Evolutionary conservation across 2,329 filamentous ascomycete genomes (phyloP).

Genomic region (Metarhizium sp.): DNA sequence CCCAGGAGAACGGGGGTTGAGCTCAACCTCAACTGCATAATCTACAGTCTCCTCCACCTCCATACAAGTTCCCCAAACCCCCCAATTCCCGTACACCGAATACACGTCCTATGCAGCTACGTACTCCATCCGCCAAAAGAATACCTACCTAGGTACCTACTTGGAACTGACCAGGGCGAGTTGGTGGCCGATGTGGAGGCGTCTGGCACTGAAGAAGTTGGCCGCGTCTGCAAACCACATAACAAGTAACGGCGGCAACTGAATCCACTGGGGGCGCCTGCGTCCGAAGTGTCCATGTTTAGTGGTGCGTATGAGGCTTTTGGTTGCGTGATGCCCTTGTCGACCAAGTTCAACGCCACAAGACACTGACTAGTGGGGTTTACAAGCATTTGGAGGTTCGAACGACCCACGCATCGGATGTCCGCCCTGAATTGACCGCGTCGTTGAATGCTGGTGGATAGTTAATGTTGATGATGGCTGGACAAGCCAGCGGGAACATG

Average conservation of each 20-base stretch:
- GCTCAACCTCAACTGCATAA: not conserved
- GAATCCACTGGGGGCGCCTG: not conserved
- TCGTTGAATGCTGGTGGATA: not conserved
- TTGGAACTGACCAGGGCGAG: not conserved
- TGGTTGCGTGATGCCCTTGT: conserved; percentile 2
- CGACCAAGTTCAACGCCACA: conserved; percentile 2
- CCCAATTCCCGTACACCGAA: not conserved
- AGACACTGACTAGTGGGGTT: not conserved
- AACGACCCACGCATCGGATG: conserved; percentile 1
- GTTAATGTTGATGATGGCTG: not conserved
- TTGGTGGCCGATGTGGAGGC: conserved; percentile 2
- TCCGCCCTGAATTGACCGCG: not conserved
- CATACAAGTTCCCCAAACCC: not conserved
- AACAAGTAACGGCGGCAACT: not conserved
- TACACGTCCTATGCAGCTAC: not conserved
- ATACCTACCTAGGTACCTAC: not conserved
- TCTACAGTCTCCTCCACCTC: not conserved
- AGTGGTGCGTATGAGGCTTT: conserved; percentile 4
- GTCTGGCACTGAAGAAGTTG: not conserved
- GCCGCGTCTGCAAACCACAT: not conserved
- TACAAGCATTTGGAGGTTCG: not conserved
- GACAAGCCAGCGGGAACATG: not conserved
- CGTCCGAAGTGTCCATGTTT: not conserved
- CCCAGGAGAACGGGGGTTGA: not conserved
- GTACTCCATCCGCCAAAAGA: not conserved